These are phyloP conservation scores for Gracilaria domingensis DNA, from an alignment of 23 red algal genomes.

Conservation along the genomic window DNA sequence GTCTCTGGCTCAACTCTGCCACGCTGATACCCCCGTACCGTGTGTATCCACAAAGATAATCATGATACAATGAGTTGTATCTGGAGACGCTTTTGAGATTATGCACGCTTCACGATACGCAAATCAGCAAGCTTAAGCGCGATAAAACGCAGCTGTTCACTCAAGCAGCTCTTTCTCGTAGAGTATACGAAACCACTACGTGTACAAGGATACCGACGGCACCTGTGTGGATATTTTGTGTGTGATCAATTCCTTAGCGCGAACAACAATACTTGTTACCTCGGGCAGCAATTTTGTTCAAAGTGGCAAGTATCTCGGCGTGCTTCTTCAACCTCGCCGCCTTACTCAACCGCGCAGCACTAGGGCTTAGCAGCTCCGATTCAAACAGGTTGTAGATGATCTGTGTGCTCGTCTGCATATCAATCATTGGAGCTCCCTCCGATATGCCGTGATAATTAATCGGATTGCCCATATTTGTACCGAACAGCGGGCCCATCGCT, in stretches of 20 bases:
- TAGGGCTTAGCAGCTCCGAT: slow-evolving; percentile 13
- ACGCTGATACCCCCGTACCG: no score
- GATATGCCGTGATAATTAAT: slow-evolving; percentile 58
- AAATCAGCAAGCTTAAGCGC: no score
- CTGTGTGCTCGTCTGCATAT: slow-evolving; percentile 52
- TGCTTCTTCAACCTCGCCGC: neutral
- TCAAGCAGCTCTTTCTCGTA: no score
- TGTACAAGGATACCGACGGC: neutral
- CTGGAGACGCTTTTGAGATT: no score
- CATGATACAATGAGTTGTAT: no score
- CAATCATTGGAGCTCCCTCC: slow-evolving; percentile 48
- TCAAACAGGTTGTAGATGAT: slow-evolving; percentile 45
- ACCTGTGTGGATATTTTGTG: no score
- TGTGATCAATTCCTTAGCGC: neutral
- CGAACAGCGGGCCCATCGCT: slow-evolving; percentile 43
- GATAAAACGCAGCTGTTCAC: no score
- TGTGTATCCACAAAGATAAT: no score
- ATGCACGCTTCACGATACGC: no score
- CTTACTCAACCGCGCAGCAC: neutral
- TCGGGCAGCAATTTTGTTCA: neutral
- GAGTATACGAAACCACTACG: neutral
- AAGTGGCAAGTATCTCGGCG: neutral
- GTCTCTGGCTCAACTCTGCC: no score
- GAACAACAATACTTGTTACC: neutral
- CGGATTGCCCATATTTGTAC: slow-evolving; percentile 22